Evolutionary conservation across 371 early-diverging fungal species (phyloP).

Genomic region (Actinomortierella wolfii): DNA sequence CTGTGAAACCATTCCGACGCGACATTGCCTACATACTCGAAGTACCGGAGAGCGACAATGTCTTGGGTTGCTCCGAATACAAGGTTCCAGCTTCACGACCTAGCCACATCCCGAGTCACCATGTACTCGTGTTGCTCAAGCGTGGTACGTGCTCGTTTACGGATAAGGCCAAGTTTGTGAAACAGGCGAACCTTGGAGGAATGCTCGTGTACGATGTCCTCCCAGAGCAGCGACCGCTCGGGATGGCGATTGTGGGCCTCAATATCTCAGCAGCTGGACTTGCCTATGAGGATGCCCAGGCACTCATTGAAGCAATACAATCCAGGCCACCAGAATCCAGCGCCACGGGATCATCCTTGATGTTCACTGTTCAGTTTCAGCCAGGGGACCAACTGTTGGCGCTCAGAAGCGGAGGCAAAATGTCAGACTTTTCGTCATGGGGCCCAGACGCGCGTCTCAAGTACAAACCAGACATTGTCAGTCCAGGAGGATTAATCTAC

Average conservation of each 20-base stretch:
- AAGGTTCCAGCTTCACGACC: not conserved
- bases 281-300: conserved; percentile 25
- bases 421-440: conserved; percentile 68
- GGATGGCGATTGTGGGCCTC: conserved; percentile 24
- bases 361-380: conserved; percentile 29
- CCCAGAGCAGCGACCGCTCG: conserved; percentile 25
- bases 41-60: conserved; percentile 8
- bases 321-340: too few species aligned
- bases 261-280: conserved; percentile 31
- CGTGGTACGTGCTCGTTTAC: conserved; percentile 64
- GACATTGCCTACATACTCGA: conserved; percentile 16
- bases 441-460: conserved; percentile 69
- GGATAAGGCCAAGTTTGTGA: conserved; percentile 56
- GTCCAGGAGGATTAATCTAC: conserved; percentile 73
- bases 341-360: not conserved
- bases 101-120: too few species aligned
- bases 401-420: conserved; percentile 53
- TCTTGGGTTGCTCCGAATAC: conserved; percentile 13
- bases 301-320: conserved; percentile 10
- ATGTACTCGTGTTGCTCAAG: conserved; percentile 50
- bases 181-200: conserved; percentile 46
- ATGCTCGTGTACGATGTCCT: conserved; percentile 27
- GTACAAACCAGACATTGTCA: conserved; percentile 69
- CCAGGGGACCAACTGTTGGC: conserved; percentile 15
- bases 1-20: conserved; percentile 8